Evolutionary conservation across 1,139 yeast species (phyloP), one percentile per base, ranked within the genome.

Genomic region (Taphrina deformans): DNA sequence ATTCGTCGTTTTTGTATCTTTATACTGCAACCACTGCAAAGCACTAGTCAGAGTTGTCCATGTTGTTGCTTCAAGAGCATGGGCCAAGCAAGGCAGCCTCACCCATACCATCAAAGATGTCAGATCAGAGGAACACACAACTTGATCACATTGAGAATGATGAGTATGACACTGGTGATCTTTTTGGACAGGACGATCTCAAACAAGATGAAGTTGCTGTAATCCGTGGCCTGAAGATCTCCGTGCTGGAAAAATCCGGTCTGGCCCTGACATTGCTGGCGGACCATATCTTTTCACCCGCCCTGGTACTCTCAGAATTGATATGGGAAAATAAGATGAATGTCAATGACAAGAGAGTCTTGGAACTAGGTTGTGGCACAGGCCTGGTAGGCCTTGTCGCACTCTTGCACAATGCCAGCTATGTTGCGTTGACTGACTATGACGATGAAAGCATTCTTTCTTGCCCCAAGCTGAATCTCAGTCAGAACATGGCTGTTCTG

Each of bases 291-390:
- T 53, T 53, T 21, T 53, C 58, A 6, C 58, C 58, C n/a, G 58
- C 58, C 12, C 35, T 53, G 3, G 58, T 53, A 7, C 35, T 53
- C 4, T 53, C 58, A 12, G 58, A 53, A 16, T 21, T 53, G 9
- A 53, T 53, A 35, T 38, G 31, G 35, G 24, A 21, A n/a, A 24
- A 31, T n/a, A 35, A 16, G 23, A 53, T 53, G n/a, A 12, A 21
- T 10, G 58, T 53, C 33, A n/a, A 10, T 14, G 48, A 26, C 10
- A 53, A 38, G 18, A 24, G 48, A 35, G 46, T 53, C n/a, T 9
- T 53, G 18, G 58, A 53, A 21, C 16, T 53, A 5, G 58, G 58
- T 33, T 53, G 58, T 24, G 58, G 58, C n/a, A 53, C 58, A 6
- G 58, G 58, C 3, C 48, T 53, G 5, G 58, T 53, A 21, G 58